Evolutionary conservation across 129 eudicot species (phyloP).

Genomic region (Oenanthe sinensis): DNA sequence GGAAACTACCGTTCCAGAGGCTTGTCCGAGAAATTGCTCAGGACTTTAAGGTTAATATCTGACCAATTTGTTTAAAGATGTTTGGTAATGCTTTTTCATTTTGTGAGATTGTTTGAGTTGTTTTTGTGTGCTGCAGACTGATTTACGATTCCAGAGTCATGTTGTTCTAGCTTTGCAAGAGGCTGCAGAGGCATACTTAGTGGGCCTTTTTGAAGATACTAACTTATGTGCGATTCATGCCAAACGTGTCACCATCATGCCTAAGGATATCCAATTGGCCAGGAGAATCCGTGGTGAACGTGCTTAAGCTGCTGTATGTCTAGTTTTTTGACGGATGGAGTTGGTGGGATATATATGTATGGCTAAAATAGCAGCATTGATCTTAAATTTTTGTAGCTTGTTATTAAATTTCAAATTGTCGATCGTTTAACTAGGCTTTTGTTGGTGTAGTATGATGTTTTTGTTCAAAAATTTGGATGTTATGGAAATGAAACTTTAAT

Average conservation of each 20-base stretch:
- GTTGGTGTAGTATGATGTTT: no score
- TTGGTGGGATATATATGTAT: no score
- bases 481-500: no score
- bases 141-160: neutral
- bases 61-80: neutral
- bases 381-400: no score
- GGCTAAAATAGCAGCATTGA: no score
- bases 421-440: no score
- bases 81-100: no score
- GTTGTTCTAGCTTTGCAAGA: neutral
- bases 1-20: neutral
- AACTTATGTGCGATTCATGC: neutral
- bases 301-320: neutral
- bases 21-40: neutral
- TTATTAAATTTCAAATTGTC: no score
- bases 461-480: no score
- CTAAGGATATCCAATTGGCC: neutral
- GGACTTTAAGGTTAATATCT: neutral
- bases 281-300: neutral
- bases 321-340: no score
- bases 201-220: neutral
- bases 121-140: neutral
- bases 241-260: neutral
- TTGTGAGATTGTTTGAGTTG: neutral
- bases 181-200: neutral